Evolutionary conservation across 495 filamentous ascomycete species (phyloP), one percentile per base, ranked within the genome.

Genomic region (Annulohypoxylon maeteangense): DNA sequence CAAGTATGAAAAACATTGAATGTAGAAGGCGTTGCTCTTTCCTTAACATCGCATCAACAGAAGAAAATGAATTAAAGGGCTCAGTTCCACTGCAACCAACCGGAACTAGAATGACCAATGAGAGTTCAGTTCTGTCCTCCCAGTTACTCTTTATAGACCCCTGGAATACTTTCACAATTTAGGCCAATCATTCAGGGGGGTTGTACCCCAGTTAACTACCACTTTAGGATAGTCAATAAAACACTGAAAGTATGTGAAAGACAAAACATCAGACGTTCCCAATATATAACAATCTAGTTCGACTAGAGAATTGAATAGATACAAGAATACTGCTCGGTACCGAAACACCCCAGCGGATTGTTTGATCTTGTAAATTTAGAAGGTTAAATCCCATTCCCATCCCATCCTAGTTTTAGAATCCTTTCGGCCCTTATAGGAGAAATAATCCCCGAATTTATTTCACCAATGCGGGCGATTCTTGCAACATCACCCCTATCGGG

Each of bases 271-370:
- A 22, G 2, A 55, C 25, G 42, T 34, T 36, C 29, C 38, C 16
- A 50, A 22, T 34, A 66, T 22, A 14, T 29, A 65, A 23, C 42
- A 44, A 44, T 16, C n/a, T 42, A 58, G 44, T 40, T 31, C 23
- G 45, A 40, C 45, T 57, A 50, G 25, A 50, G 5, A 18, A 58
- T 51, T 7, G 40, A 68, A 27, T 51, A 68, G 40, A 42, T 68
- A 62, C 58, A 68, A 68, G 58, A 56, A 62, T 50, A 2, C 57
- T 42, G 31, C 12, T 51, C 40, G 50, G 66, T 12, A 36, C 54
- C 10, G 18, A 16, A 42, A 57, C 22, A 32, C 45, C 54, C 58
- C 40, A 22, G 47, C 12, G 27, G 25, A 27, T 11, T 32, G 54
- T 38, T 31, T 16, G 47, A 62, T 62, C 58, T 50, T 55, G 25